Evolutionary conservation across 2,329 filamentous ascomycete species (phyloP), one percentile per base, ranked within the genome.

Genomic region (Xylaria sp.): DNA sequence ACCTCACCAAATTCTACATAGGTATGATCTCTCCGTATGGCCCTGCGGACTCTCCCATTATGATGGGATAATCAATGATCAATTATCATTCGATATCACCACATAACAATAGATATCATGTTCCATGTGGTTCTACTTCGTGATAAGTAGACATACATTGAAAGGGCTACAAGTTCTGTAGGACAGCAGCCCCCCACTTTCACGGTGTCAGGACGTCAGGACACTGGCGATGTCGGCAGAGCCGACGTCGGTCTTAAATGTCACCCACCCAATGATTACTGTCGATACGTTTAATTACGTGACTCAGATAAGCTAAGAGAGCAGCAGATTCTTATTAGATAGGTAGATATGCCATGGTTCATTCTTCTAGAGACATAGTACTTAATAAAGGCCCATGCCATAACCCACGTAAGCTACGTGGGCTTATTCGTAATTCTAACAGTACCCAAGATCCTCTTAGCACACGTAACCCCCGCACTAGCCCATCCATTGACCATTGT

Each of bases 261-360:
- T 33, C 49, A 33, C 7, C 17, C 27, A 27, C 5, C 44, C 22
- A 47, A 47, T 47, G 22, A 47, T 13, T 27, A 3, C 10, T 25
- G 22, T 47, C 44, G 27, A 47, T 47, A 3, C 20, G 42, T 20
- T 3, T 45, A 44, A 5, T 6, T 49, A 49, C 45, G 25, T 49
- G 45, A 49, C 45, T 29, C 9, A 29, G 45, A 15, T 49, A 29
- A 49, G 45, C 45, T 25, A 49, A 49, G 45, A 49, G 45, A 49
- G 20, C 5, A 27, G 11, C 5, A 27, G 11, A 49, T 29, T 29
- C 5, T 25, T 45, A 22, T 20, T 22, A 45, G n/a, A 6, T 27
- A 45, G 42, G 25, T 49, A 31, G 25, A n/a, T n/a, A n/a, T n/a
- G n/a, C n/a, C n/a, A n/a, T n/a, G n/a, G n/a, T n/a, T n/a, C n/a